Conservation (phyloP, 768 basidiomycete species). For the Ephemerocybe angulata region DNA sequence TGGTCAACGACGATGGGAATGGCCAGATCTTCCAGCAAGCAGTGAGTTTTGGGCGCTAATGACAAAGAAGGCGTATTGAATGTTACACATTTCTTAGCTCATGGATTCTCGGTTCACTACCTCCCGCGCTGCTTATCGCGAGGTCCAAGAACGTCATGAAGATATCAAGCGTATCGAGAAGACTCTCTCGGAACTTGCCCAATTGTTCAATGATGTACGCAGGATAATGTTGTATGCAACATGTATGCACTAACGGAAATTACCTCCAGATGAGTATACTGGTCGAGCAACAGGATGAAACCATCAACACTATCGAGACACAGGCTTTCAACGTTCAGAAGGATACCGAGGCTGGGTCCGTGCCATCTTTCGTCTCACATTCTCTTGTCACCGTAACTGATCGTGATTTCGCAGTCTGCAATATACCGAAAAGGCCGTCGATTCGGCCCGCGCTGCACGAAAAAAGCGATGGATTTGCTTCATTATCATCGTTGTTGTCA, state of each 20-base stretch:
- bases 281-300: slow-evolving; percentile 92
- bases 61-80: too few relatives aligned
- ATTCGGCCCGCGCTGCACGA: slow-evolving; percentile 81
- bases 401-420: slow-evolving; percentile 47
- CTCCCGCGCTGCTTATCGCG: slow-evolving; percentile 86
- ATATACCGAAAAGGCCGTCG: slow-evolving; percentile 85
- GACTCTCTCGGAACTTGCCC: slow-evolving; percentile 89
- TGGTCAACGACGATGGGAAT: slow-evolving; percentile 79
- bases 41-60: slow-evolving; percentile 35
- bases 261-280: slow-evolving; percentile 82
- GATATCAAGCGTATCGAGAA: slow-evolving; percentile 95
- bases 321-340: slow-evolving; percentile 72
- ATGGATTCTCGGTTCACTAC: slow-evolving; percentile 89
- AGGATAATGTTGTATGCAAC: slow-evolving; percentile 11
- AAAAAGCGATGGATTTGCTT: slow-evolving; percentile 99
- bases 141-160: slow-evolving; percentile 96
- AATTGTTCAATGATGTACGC: slow-evolving; percentile 92
- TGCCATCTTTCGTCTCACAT: slow-evolving; percentile 6
- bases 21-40: slow-evolving; percentile 90
- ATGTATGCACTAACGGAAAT: too few relatives aligned
- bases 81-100: slow-evolving; percentile 53
- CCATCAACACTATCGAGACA: slow-evolving; percentile 77
- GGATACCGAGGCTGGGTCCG: slow-evolving; percentile 83
- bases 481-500: slow-evolving; percentile 61
- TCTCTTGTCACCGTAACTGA: background rate